Conservation (phyloP, 1,284 basidiomycete species). For the Puccinia novopanici region DNA sequence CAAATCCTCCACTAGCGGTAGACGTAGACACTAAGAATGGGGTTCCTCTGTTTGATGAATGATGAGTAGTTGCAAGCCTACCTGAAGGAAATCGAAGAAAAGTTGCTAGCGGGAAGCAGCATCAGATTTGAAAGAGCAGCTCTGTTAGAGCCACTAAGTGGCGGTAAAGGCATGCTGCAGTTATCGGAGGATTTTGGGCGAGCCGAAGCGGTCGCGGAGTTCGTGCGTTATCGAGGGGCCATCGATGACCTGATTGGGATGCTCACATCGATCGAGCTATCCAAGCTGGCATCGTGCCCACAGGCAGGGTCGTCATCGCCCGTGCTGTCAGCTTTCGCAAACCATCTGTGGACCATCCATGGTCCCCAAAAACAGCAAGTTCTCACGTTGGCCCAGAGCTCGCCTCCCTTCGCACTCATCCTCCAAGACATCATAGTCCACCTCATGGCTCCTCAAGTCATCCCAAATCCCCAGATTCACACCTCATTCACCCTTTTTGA, state of each 20-base stretch:
- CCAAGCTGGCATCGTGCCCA: background rate
- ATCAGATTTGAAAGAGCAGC: conserved; percentile 13
- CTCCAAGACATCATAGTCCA: conserved; percentile 3
- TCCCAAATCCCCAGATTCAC: background rate
- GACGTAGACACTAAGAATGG: background rate
- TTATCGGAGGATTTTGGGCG: background rate
- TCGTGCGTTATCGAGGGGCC: background rate
- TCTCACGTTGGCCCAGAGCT: background rate
- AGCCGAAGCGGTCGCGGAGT: background rate
- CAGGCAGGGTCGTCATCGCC: background rate
- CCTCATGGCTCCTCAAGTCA: background rate
- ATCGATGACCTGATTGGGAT: conserved; percentile 16
- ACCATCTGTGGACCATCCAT: conserved; percentile 6
- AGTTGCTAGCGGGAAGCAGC: background rate
- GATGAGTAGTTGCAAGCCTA: background rate
- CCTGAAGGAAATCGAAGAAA: conserved; percentile 1
- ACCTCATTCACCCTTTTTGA: background rate
- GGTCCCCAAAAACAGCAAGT: background rate
- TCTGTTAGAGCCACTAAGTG: conserved; percentile 1
- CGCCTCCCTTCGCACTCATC: conserved; percentile 2
- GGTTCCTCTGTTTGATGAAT: too few species aligned
- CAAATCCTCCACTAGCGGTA: background rate
- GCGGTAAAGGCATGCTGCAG: background rate
- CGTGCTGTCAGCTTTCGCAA: conserved; percentile 1
- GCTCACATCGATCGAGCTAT: background rate